Evolutionary conservation across 1,139 yeast species (phyloP).

Genomic region (Geotrichum histeridarum): DNA sequence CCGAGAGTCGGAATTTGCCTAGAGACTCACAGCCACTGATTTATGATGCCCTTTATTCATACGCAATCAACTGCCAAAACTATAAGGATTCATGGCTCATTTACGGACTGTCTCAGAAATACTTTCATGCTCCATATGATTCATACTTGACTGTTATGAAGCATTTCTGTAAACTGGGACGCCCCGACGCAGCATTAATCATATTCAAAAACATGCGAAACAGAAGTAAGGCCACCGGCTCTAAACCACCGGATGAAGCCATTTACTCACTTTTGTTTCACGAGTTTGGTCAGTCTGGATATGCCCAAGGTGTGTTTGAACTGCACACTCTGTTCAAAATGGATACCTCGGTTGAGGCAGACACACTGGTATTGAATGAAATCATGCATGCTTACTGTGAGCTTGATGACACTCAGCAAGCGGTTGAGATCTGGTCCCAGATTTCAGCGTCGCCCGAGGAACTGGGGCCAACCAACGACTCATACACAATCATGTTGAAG

Average conservation of each 20-base stretch:
- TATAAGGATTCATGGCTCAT: slow-evolving; percentile 58
- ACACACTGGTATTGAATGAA: slow-evolving; percentile 55
- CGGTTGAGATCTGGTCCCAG: slow-evolving; percentile 58
- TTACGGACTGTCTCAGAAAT: slow-evolving; percentile 55
- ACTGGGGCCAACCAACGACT: slow-evolving; percentile 54
- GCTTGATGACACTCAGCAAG: slow-evolving; percentile 55
- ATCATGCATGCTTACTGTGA: slow-evolving; percentile 63
- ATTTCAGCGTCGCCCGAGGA: slow-evolving; percentile 49
- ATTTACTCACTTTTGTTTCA: slow-evolving; percentile 59
- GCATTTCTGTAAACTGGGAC: slow-evolving; percentile 51
- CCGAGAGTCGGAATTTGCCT: slow-evolving; percentile 38
- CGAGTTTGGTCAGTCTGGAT: slow-evolving; percentile 54
- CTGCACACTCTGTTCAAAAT: slow-evolving; percentile 61
- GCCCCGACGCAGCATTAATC: slow-evolving; percentile 61
- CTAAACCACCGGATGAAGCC: slow-evolving; percentile 61
- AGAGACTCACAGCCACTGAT: slow-evolving; percentile 36
- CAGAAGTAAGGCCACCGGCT: slow-evolving; percentile 52
- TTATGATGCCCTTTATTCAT: slow-evolving; percentile 45
- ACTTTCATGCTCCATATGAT: slow-evolving; percentile 57
- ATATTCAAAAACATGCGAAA: slow-evolving; percentile 61
- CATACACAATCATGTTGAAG: slow-evolving; percentile 68
- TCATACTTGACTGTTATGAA: slow-evolving; percentile 56
- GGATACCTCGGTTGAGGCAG: slow-evolving; percentile 58
- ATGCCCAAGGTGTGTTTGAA: slow-evolving; percentile 64
- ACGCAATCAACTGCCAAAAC: slow-evolving; percentile 41